These are phyloP conservation scores for Actinomortierella ambigua DNA, from an alignment of 371 early-diverging fungal genomes.

Conservation along the genomic window DNA sequence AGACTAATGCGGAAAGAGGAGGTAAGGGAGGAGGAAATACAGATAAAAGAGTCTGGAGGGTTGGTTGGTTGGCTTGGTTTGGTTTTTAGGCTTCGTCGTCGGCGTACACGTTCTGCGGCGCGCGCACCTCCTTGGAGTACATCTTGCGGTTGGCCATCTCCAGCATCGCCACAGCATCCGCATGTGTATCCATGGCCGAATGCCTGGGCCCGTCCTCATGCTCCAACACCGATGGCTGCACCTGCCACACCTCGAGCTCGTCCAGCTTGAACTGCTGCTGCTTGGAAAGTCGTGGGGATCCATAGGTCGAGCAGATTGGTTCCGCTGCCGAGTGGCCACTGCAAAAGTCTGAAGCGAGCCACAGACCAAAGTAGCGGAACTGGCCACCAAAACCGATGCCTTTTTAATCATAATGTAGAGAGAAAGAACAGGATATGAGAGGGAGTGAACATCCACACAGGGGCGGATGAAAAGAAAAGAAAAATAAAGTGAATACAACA, in stretches of 20 bases:
- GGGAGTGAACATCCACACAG: neutral
- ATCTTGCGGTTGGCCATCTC: constrained; percentile 87
- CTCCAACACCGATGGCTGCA: constrained; percentile 63
- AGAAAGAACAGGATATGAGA: neutral
- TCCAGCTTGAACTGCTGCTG: constrained; percentile 72
- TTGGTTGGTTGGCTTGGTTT: too few species aligned
- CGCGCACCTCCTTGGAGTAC: constrained; percentile 73
- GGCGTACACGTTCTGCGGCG: constrained; percentile 47
- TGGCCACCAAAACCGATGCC: constrained; percentile 84
- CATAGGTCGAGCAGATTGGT: constrained; percentile 72
- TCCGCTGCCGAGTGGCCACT: constrained; percentile 77
- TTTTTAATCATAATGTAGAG: constrained; percentile 9
- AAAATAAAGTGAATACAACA: constrained; percentile 2
- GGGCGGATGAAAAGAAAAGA: neutral
- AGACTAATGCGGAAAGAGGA: too few species aligned
- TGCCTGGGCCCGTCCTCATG: constrained; percentile 57
- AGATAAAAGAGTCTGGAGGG: too few species aligned
- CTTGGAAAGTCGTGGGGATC: constrained; percentile 62
- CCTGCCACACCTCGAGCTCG: constrained; percentile 75
- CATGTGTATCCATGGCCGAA: constrained; percentile 67
- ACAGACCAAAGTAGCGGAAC: constrained; percentile 83
- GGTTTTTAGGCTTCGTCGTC: constrained; percentile 15
- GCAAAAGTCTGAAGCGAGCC: constrained; percentile 70
- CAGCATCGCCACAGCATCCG: constrained; percentile 79
- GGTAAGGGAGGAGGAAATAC: too few species aligned